Conservation (phyloP, 2,329 filamentous ascomycete species). For the Curvularia sp. region DNA sequence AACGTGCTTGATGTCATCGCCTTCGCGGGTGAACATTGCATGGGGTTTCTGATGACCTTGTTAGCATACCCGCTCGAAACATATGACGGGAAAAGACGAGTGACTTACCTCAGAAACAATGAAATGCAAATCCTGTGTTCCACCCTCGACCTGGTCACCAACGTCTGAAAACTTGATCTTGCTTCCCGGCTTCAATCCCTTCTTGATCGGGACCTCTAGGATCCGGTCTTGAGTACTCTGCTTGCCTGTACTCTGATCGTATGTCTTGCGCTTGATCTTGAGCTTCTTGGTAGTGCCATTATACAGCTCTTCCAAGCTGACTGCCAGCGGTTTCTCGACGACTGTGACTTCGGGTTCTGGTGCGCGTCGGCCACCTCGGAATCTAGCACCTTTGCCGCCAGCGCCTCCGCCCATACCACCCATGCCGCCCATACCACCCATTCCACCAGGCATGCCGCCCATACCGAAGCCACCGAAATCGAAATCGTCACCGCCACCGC, state of each 20-base stretch:
- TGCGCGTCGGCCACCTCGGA: constrained; percentile 53
- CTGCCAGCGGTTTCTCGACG: constrained; percentile 80
- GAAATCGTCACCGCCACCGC: constrained; percentile 59
- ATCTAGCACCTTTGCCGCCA: constrained; percentile 47
- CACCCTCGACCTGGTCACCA: constrained; percentile 96
- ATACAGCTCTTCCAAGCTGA: constrained; percentile 88
- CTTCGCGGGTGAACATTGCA: constrained; percentile 81
- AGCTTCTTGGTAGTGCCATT: constrained; percentile 92
- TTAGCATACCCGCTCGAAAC: constrained; percentile 25
- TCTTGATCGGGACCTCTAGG: constrained; percentile 93
- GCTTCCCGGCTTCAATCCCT: constrained; percentile 92
- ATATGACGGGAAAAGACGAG: constrained; percentile 4
- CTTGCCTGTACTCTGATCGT: constrained; percentile 80
- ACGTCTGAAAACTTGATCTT: constrained; percentile 99
- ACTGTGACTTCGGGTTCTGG: constrained; percentile 86
- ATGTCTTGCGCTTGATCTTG: constrained; percentile 96
- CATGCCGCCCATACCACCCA: constrained; percentile 43
- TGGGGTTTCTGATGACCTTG: constrained; percentile 74
- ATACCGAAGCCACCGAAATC: constrained; percentile 51
- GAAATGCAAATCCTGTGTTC: constrained; percentile 93
- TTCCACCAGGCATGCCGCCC: constrained; percentile 43
- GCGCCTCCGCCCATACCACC: constrained; percentile 56
- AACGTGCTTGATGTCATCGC: constrained; percentile 81
- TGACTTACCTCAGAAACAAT: constrained; percentile 85
- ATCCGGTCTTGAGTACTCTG: constrained; percentile 87